Base-by-base conservation (phyloP, 148 eudicot genomes). In the Rheum nobile region DNA sequence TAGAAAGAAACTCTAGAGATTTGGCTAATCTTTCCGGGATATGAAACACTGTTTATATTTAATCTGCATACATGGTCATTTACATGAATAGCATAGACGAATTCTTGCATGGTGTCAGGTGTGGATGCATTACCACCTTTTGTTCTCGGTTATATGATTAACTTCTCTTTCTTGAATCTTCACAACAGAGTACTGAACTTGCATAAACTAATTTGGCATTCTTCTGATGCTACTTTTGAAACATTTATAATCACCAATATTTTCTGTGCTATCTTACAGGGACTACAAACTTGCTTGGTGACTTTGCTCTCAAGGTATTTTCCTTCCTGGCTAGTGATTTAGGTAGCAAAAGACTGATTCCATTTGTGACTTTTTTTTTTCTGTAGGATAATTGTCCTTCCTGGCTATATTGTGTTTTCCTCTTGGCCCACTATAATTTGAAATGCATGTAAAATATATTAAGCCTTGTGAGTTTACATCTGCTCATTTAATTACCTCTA, bases 261-360 rank as follows among this genome's bases (percentile, higher is more conserved):
- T 67, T 31, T 67, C 21, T 67, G 22, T 71, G 22, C 43, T 84
- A 48, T 75, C 37, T 50, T 79, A 67, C 97, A 96, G 99, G 99
- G 99, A 77, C 78, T 96, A 86, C 97, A 90, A 80, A 96, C 97
- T 71, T 96, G 99, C 84, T 83, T 90, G 86, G 99, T 92, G 72
- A 84, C 97, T 71, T 80, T 92, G 55, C 81, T 92, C 67, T 92
- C 97, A 77, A 88, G 97, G 99, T 96, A 92, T 72, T 80, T 65
- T 39, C 39, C 70, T 65, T 32, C n/a, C 22, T 16, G 22, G 70
- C 38, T 24, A 52, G 3, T 22, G 28, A 7, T 41, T 41, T 41
- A 6, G n/a, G n/a, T n/a, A n/a, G n/a, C n/a, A n/a, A n/a, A n/a
- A n/a, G n/a, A n/a, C 39, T 6, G 2, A 37, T 37, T 37, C 39